Base-by-base conservation (phyloP, 2,329 filamentous ascomycete species). In the Parafenestella ontariensis region DNA sequence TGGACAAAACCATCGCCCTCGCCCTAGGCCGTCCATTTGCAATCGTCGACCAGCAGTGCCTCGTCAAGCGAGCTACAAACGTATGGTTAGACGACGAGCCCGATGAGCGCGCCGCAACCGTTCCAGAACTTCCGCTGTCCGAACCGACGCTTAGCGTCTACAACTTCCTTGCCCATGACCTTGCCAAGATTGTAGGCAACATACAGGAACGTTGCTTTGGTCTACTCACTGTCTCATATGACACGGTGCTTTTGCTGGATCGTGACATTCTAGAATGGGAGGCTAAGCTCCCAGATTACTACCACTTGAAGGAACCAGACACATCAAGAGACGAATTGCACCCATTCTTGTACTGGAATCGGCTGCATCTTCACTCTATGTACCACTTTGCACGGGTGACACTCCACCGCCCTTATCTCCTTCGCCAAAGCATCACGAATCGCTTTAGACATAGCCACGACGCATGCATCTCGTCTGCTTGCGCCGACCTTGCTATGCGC, bases 311-410 rank as follows among this genome's bases (percentile, higher is more conserved):
- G 5, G 58, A 71, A 23, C 56, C 76, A 1, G 74, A 77, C 41
- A 53, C 56, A 1, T 70, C 68, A 2, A 63, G 69, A 20, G 77
- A 79, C 50, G 49, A 42, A 1, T 34, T 28, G 0, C 61, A 66
- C 4, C 59, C 67, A 2, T 78, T 70, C 40, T 52, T 79, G 0
- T 59, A 54, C 5, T 79, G 76, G 76, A 72, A 78, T 34, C 63
- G 77, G 3, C 65, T 76, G 5, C 72, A 77, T 50, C 65, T 79
- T 3, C 77, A 78, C 54, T 75, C 71, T 17, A 69, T 70, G 45
- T 79, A 75, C 45, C 74, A 78, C 50, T 79, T 78, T 46, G 71
- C 76, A 3, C 62, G 75, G 23, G 74, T 78, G 31, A 79, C 76
- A 3, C 68, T 79, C 1, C 77, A 78, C 53, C 68, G 76, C 2